A percentile compares a stretch with the other conserved stretches of the same genome.
Evolutionary conservation across 2,329 filamentous ascomycete species (phyloP).

Genomic region (Aplosporella prunicola): DNA sequence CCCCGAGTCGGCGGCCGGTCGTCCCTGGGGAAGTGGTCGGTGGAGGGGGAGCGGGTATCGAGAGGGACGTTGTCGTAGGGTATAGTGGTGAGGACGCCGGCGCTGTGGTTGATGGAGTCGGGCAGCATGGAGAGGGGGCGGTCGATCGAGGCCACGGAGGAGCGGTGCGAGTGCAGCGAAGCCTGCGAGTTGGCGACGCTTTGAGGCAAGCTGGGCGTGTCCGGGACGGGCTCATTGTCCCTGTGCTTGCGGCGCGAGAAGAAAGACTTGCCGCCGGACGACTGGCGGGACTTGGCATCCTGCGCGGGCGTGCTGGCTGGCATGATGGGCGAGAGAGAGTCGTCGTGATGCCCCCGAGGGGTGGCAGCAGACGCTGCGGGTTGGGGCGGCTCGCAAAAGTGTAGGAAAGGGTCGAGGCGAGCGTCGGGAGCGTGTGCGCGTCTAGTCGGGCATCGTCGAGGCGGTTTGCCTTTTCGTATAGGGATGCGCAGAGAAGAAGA

Average conservation of each 20-base stretch:
- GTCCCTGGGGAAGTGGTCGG: slow-evolving; percentile 62
- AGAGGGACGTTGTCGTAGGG: slow-evolving; percentile 65
- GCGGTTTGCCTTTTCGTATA: slow-evolving; percentile 7
- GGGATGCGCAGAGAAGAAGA: slow-evolving; percentile 5
- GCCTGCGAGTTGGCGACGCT: slow-evolving; percentile 57
- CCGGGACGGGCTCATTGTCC: slow-evolving; percentile 48
- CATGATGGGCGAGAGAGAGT: slow-evolving; percentile 26
- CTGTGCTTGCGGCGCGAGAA: slow-evolving; percentile 73
- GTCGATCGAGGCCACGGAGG: slow-evolving; percentile 54
- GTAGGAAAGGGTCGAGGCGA: slow-evolving; percentile 2
- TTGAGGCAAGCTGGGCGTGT: slow-evolving; percentile 51
- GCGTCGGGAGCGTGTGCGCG: slow-evolving; percentile 2
- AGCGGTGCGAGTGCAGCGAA: slow-evolving; percentile 57
- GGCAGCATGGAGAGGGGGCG: slow-evolving; percentile 47
- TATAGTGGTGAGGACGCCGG: slow-evolving; percentile 78
- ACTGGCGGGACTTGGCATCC: slow-evolving; percentile 73
- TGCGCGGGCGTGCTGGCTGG: slow-evolving; percentile 47
- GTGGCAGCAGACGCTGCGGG: slow-evolving; percentile 6
- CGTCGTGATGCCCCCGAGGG: slow-evolving; percentile 3
- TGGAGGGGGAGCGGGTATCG: slow-evolving; percentile 58
- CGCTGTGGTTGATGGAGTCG: slow-evolving; percentile 59
- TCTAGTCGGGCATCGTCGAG: slow-evolving; percentile 2
- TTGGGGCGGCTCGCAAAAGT: not conserved
- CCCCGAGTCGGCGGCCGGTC: slow-evolving; percentile 53
- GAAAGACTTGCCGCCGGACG: slow-evolving; percentile 71